These are phyloP conservation scores for Rossbeevera mucosa DNA, from an alignment of 768 basidiomycete species.

Conservation along the genomic window DNA sequence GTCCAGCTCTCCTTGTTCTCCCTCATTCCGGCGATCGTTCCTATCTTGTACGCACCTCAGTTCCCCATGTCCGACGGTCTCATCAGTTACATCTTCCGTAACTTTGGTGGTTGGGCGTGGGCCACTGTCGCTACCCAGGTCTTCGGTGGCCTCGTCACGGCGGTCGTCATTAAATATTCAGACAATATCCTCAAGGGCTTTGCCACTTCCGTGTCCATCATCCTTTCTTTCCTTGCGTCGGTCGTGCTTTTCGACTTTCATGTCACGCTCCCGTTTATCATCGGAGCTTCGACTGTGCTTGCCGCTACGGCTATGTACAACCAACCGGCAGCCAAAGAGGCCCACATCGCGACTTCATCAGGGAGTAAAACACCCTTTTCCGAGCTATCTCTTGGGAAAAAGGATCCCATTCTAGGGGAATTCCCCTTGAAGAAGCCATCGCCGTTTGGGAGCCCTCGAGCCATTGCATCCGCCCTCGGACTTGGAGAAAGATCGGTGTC, in stretches of 20 bases:
- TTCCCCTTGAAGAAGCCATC: conserved; percentile 45
- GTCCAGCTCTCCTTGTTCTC: conserved; percentile 88
- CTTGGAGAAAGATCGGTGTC: conserved; percentile 30
- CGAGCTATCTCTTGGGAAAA: conserved; percentile 42
- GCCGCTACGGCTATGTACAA: conserved; percentile 95
- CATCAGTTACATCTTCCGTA: conserved; percentile 61
- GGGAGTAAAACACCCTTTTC: conserved; percentile 36
- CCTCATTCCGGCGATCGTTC: conserved; percentile 81
- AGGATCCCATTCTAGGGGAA: conserved; percentile 59
- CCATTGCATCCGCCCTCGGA: conserved; percentile 48
- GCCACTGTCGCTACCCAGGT: conserved; percentile 89
- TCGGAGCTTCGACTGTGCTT: conserved; percentile 83
- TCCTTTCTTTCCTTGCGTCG: conserved; percentile 90
- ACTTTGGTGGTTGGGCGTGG: conserved; percentile 96
- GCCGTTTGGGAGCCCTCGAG: conserved; percentile 47
- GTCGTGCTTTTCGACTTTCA: conserved; percentile 87
- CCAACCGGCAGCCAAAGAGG: conserved; percentile 48
- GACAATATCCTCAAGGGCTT: conserved; percentile 98
- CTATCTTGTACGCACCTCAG: conserved; percentile 59
- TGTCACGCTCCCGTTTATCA: conserved; percentile 81
- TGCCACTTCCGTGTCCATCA: conserved; percentile 90
- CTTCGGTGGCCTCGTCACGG: conserved; percentile 89
- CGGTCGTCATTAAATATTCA: conserved; percentile 94
- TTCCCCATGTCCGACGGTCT: conserved; percentile 43
- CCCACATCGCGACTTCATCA: conserved; percentile 30